Conservation (phyloP, 2,329 filamentous ascomycete genomes). For the Davidsoniella australis region DNA sequence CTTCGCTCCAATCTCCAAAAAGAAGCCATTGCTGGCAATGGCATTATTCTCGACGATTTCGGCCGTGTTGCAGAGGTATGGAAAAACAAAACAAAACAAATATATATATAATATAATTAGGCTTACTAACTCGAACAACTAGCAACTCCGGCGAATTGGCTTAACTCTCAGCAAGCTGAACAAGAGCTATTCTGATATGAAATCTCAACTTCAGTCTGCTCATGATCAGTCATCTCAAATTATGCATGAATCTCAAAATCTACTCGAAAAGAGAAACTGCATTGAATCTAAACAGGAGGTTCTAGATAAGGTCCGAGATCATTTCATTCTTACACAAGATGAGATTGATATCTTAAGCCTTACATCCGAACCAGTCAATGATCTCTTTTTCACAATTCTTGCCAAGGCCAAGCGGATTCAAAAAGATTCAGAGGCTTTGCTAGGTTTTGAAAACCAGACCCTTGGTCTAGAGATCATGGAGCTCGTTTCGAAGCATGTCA, state of each 20-base stretch:
- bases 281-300: constrained; percentile 67
- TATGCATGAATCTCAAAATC: constrained; percentile 56
- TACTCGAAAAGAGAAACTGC: constrained; percentile 56
- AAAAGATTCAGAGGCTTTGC: constrained; percentile 71
- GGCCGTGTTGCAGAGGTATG: constrained; percentile 71
- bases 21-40: constrained; percentile 86
- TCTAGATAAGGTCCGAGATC: constrained; percentile 57
- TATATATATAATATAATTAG: background rate
- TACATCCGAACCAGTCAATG: constrained; percentile 65
- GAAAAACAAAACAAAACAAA: constrained; percentile 2
- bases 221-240: constrained; percentile 58
- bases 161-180: constrained; percentile 63
- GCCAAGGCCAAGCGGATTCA: constrained; percentile 72
- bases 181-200: constrained; percentile 63
- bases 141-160: constrained; percentile 81
- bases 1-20: constrained; percentile 72
- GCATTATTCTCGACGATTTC: constrained; percentile 74
- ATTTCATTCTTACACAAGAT: constrained; percentile 72
- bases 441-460: constrained; percentile 79
- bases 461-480: constrained; percentile 85
- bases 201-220: constrained; percentile 56
- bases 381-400: constrained; percentile 65
- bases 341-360: constrained; percentile 62
- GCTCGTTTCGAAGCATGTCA: constrained; percentile 69
- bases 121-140: constrained; percentile 7